Evolutionary conservation across 148 eudicot genomes (phyloP).

Genomic region (Hydrangea macrophylla): DNA sequence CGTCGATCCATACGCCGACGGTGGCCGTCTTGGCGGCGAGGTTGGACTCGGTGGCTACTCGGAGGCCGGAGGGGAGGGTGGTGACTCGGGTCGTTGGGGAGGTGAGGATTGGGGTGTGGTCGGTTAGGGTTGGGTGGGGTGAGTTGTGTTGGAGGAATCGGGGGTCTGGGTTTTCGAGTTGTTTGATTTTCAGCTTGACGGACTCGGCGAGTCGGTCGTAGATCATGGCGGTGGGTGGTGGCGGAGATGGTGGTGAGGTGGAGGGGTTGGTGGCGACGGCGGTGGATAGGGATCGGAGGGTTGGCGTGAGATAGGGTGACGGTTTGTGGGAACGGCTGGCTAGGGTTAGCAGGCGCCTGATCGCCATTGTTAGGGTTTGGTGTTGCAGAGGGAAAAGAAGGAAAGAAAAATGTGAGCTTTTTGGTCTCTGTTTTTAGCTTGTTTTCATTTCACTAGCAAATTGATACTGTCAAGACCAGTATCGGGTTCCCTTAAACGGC

Average conservation of each 20-base stretch:
- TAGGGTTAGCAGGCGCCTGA: conserved; percentile 51
- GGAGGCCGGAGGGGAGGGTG: conserved; percentile 68
- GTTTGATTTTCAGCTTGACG: conserved; percentile 51
- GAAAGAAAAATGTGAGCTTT: neutral
- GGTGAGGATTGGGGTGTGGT: conserved; percentile 56
- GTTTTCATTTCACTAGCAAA: too few relatives aligned
- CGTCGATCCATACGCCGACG: conserved; percentile 89
- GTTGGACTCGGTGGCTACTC: conserved; percentile 64
- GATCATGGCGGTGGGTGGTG: conserved; percentile 48
- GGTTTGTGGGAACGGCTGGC: conserved; percentile 32
- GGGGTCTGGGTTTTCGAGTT: conserved; percentile 49
- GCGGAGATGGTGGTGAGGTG: conserved; percentile 38
- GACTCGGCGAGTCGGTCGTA: conserved; percentile 72
- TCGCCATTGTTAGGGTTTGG: conserved; percentile 39
- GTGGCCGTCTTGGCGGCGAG: conserved; percentile 63
- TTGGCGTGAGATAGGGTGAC: conserved; percentile 3
- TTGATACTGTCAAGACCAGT: too few relatives aligned
- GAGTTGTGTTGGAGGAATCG: conserved; percentile 62
- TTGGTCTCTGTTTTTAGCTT: neutral
- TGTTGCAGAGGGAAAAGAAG: conserved; percentile 1
- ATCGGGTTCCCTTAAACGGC: too few relatives aligned
- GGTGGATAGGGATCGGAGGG: conserved; percentile 29
- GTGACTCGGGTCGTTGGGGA: conserved; percentile 55
- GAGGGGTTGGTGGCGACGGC: conserved; percentile 26
- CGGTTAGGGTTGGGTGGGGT: conserved; percentile 54